phyloP scores from a whole-genome alignment of 169 alveolate species.

The Plasmodium fragile region DNA sequence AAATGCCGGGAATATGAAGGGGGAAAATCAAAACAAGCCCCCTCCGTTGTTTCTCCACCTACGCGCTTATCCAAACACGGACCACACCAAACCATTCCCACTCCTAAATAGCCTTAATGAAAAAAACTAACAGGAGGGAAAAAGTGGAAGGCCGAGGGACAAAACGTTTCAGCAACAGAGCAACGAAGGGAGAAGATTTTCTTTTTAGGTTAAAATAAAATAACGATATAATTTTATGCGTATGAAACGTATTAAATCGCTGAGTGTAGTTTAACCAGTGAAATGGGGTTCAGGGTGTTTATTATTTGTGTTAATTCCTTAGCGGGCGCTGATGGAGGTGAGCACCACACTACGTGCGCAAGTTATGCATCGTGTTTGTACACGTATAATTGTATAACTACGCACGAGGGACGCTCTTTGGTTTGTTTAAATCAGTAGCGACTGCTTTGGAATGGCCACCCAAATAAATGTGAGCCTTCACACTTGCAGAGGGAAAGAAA shows the following conservation, averaged over 20 bases:
- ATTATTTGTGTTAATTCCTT: not conserved
- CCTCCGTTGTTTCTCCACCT: not conserved
- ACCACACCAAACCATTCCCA: not conserved
- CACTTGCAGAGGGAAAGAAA: not conserved
- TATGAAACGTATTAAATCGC: conserved; percentile 40
- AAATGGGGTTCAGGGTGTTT: too few species aligned
- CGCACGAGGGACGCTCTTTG: not conserved
- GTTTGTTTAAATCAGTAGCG: not conserved
- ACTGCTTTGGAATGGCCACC: not conserved
- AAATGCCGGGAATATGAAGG: conserved; percentile 70
- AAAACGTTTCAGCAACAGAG: not conserved
- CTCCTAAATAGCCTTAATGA: not conserved
- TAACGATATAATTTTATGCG: conserved; percentile 47
- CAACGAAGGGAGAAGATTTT: not conserved
- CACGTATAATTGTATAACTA: not conserved
- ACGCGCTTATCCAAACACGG: not conserved
- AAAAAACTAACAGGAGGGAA: not conserved
- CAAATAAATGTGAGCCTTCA: not conserved
- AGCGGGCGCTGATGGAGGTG: not conserved
- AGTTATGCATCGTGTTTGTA: not conserved
- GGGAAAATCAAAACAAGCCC: conserved; percentile 16
- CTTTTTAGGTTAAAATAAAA: conserved; percentile 54
- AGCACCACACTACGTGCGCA: not conserved
- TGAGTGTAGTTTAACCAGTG: conserved; percentile 66
- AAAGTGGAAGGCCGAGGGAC: not conserved